A percentile compares a stretch with the other conserved stretches of the same genome.
Evolutionary conservation across 305 asterid genomes (phyloP).

Genomic region (Fraxinus baroniana): DNA sequence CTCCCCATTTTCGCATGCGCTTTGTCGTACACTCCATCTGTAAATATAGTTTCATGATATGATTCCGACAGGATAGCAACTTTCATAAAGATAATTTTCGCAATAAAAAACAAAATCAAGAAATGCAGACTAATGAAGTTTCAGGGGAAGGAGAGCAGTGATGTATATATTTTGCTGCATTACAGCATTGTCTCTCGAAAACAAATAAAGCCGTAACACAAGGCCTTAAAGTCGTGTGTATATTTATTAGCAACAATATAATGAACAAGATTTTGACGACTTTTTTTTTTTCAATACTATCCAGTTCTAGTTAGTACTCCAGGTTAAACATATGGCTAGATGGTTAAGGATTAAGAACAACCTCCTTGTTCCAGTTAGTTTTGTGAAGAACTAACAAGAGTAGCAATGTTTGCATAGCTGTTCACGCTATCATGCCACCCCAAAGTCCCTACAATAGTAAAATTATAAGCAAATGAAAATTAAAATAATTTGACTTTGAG

Average conservation of each 20-base stretch:
- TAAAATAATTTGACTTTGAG: not conserved
- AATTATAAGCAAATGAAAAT: too few relatives aligned
- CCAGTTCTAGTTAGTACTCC: not conserved
- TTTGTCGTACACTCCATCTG: slow-evolving; percentile 47
- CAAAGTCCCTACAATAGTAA: slow-evolving; percentile 45
- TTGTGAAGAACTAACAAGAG: slow-evolving; percentile 45
- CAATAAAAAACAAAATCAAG: not conserved
- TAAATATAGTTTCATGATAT: not conserved
- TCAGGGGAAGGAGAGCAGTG: not conserved
- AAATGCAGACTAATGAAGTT: not conserved
- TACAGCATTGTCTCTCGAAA: not conserved
- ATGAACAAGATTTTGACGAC: not conserved
- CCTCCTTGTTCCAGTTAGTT: slow-evolving; percentile 56
- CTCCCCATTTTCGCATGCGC: slow-evolving; percentile 55
- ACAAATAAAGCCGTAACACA: not conserved
- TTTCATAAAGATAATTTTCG: not conserved
- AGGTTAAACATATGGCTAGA: not conserved
- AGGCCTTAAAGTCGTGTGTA: not conserved
- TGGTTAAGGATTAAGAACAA: not conserved
- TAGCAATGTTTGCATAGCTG: slow-evolving; percentile 42
- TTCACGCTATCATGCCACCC: slow-evolving; percentile 59
- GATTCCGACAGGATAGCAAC: not conserved
- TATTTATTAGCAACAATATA: too few relatives aligned
- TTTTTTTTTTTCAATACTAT: not conserved
- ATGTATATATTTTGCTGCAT: not conserved